Evolutionary conservation across 1,284 basidiomycete genomes (phyloP), one percentile per base, ranked within the genome.

Genomic region (Gomphus bonarii): DNA sequence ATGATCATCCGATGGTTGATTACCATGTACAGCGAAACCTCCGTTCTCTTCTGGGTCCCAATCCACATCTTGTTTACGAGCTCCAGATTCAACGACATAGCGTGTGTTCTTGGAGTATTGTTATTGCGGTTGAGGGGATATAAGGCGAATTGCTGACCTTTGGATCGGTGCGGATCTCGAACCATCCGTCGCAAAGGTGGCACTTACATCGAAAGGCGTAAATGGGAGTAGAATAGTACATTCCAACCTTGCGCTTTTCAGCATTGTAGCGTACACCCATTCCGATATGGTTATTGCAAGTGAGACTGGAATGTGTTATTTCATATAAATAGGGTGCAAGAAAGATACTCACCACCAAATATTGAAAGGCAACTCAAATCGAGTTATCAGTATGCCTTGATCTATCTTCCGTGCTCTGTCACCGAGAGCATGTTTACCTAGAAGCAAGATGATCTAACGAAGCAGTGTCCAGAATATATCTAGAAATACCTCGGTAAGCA

Each of bases 211-310:
- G 79, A 68, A 99, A 99, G 0, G 84, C 88, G 69, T 78, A 98
- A 55, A 99, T 97, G 2, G 94, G 91, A 0, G 95, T 98, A 0
- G 86, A 88, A 66, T 91, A 92, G 72, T 99, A 99, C 62, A 82
- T 84, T n/a, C 95, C 97, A 18, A 97, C 81, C 70, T 95, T 97
- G 72, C 86, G 86, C 78, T 99, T 99, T 70, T 97, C 93, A 0
- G 97, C 97, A 65, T 99, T 99, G 76, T 97, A 99, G 1, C 97
- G 88, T 3, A 97, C 95, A 30, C 95, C 94, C 80, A 95, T 95
- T 16, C 94, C 94, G 59, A 97, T 91, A 72, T 97, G 94, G 63
- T 87, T 88, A 70, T 94, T 83, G 71, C 95, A 98, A 71, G 85
- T 85, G 54, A 85, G 91, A 66, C 88, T 91, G 65, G 31, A 49